These are phyloP conservation scores for Casuarina equisetifolia DNA, from an alignment of 306 rosid species.

Conservation along the genomic window DNA sequence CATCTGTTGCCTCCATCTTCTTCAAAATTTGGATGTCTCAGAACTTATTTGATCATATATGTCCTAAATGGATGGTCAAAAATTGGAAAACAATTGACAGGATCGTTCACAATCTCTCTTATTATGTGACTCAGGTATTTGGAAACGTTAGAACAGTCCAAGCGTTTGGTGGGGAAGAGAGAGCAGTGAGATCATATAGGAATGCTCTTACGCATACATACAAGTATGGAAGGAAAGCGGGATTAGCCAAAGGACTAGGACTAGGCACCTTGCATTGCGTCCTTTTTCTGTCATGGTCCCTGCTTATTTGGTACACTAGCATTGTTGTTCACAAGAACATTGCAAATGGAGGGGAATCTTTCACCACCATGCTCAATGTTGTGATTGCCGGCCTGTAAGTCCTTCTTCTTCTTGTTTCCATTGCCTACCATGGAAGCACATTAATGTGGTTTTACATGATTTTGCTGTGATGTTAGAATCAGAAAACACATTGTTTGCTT, in stretches of 20 bases:
- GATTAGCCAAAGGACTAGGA: slow-evolving; percentile 93
- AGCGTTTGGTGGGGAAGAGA: slow-evolving; percentile 97
- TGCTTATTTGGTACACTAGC: slow-evolving; percentile 94
- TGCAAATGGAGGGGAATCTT: slow-evolving; percentile 91
- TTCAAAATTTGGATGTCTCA: not conserved
- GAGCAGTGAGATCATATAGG: slow-evolving; percentile 69
- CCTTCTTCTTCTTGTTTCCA: slow-evolving; percentile 11
- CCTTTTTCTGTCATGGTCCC: slow-evolving; percentile 86
- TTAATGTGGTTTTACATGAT: not conserved
- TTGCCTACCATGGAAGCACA: not conserved
- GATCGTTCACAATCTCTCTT: not conserved
- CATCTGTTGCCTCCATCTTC: not conserved
- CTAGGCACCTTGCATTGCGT: slow-evolving; percentile 86
- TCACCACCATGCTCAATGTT: slow-evolving; percentile 97
- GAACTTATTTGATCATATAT: not conserved
- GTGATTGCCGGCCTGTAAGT: slow-evolving; percentile 97
- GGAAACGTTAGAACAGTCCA: slow-evolving; percentile 95
- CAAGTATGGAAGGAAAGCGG: slow-evolving; percentile 70
- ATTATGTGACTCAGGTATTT: slow-evolving; percentile 56
- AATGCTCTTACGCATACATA: slow-evolving; percentile 73
- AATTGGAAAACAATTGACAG: not conserved
- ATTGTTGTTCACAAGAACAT: slow-evolving; percentile 84
- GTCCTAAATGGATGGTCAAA: not conserved
- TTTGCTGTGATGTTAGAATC: slow-evolving; percentile 1
- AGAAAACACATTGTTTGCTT: not conserved